Base-by-base conservation (phyloP, 495 filamentous ascomycete genomes). In the Penicillium flavigenum region DNA sequence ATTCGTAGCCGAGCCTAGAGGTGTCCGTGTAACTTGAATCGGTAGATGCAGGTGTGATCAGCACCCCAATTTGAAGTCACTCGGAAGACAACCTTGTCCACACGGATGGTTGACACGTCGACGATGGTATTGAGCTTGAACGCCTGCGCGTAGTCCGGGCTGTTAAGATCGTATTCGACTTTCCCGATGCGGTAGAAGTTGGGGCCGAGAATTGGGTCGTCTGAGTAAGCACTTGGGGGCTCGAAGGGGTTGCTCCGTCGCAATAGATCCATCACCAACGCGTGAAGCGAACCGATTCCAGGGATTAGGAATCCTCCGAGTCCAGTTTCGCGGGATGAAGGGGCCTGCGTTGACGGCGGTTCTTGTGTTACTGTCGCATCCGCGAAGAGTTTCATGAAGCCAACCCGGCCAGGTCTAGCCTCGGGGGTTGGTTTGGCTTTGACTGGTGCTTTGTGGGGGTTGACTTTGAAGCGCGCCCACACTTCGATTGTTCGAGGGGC, bases 1-100 rank as follows among this genome's bases (percentile, higher is more conserved):
- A n/a, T 29, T 27, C n/a, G 5, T 26, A 16, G 5, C 10, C 8
- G 10, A 48, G 17, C n/a, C 64, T 62, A 78, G 14, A 66, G 32
- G 48, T 75, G 69, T 8, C 78, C 79, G 57, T 77, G 67, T 16
- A 81, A 27, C 48, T 72, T 75, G 34, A 79, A 34, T 12, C 78
- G 76, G 60, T 78, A 80, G 26, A 82, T 58, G 60, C 79, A 82
- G 0, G 78, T 80, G 38, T 71, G 59, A 17, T 72, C 57, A 2
- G 67, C 66, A 4, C 77, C 79, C 77, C 78, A 82, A 47, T 80
- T 82, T 3, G 70, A 73, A 17, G 72, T 78, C 8, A 79, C 70
- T 3, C 79, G 69, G 41, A 81, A 64, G 6, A 72, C 74, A 20
- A 81, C 66, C 49, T 74, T 71, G 42, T 74, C 63, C 14, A 76